Conservation (phyloP, 2,329 filamentous ascomycete species). For the Fusarium nelsonii region DNA sequence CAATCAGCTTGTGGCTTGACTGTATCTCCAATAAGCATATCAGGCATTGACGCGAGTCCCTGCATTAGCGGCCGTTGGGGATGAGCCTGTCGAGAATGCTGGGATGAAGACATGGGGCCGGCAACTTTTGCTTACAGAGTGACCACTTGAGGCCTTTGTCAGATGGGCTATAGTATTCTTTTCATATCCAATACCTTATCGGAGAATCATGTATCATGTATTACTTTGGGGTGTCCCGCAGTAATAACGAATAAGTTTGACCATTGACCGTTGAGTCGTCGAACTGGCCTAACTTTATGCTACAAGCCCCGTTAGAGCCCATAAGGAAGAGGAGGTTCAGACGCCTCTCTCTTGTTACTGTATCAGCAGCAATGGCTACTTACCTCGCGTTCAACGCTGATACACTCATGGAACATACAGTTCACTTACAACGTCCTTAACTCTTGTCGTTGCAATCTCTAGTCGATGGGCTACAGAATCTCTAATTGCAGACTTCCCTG, state of each 20-base stretch:
- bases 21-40: neutral
- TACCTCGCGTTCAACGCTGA: too few relatives aligned
- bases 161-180: too few relatives aligned
- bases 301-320: neutral
- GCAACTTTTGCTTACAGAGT: neutral
- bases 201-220: neutral
- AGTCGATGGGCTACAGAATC: rapidly evolving
- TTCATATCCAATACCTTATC: too few relatives aligned
- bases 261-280: neutral
- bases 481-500: rapidly evolving
- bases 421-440: neutral
- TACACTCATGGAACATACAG: too few relatives aligned
- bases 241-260: neutral
- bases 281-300: neutral
- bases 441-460: neutral
- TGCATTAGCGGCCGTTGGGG: slow-evolving; percentile 3
- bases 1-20: neutral
- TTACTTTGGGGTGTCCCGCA: neutral
- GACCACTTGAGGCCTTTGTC: neutral
- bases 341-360: too few relatives aligned
- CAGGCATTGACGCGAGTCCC: neutral
- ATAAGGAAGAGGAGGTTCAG: neutral
- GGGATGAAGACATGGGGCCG: neutral
- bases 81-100: neutral
- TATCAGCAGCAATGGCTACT: too few relatives aligned